Base-by-base conservation (phyloP, 164 flowering plant species). In the Amborella trichopoda region DNA sequence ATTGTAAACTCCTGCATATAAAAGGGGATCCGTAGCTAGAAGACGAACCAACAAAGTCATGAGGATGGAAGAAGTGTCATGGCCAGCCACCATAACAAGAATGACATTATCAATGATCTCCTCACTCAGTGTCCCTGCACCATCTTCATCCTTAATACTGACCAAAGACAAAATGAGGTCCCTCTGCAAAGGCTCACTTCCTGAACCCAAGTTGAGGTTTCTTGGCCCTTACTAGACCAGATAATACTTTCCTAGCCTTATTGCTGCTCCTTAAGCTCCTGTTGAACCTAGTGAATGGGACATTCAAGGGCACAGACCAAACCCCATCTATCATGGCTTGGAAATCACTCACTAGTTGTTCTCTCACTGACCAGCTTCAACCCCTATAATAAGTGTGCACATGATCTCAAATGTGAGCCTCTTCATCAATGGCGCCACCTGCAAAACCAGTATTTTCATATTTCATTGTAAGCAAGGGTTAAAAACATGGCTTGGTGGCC, bases 371-470 rank as follows among this genome's bases (percentile, higher is more conserved):
- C 30, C 83, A 78, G 5, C 40, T 18, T 71, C 81, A 2, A 76
- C 2, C 0, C 81, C 82, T 34, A 78, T 68, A 1, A 83, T 52
- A 19, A 80, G 64, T 14, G 77, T 59, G 56, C 72, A 69, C 0
- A 78, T 75, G 43, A 78, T 70, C 75, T 78, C 62, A 69, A 83
- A 80, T 14, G 83, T 68, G 23, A 83, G 68, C 3, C 37, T 76
- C 74, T 77, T 83, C 78, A 76, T 74, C 43, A 69, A 49, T 1
- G 84, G 84, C 53, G 72, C 23, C 19, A 70, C 87, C 87, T 75
- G n/a, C n/a, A n/a, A n/a, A n/a, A n/a, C n/a, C n/a, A n/a, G n/a
- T n/a, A n/a, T n/a, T n/a, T n/a, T n/a, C n/a, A n/a, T n/a, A n/a
- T n/a, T n/a, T n/a, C n/a, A n/a, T n/a, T n/a, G n/a, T n/a, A n/a